These are phyloP conservation scores for Xylogone sp. DNA, from an alignment of 2,329 filamentous ascomycete genomes.

Conservation along the genomic window DNA sequence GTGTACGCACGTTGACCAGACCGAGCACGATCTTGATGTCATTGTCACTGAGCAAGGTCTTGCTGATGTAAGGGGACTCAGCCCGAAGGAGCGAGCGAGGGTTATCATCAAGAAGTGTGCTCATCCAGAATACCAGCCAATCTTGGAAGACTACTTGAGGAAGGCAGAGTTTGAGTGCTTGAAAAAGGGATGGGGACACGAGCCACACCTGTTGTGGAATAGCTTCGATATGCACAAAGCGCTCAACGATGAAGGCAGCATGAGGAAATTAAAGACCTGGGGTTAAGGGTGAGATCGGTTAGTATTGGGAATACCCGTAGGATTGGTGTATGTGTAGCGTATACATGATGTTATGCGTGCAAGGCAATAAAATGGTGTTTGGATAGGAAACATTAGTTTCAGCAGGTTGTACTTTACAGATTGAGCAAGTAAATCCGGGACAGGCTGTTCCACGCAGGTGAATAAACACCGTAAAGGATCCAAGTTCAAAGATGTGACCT, in stretches of 20 bases:
- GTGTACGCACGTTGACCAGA: constrained; percentile 90
- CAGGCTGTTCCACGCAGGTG: too few relatives aligned
- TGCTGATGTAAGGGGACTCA: constrained; percentile 79
- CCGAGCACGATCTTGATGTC: constrained; percentile 89
- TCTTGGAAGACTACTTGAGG: constrained; percentile 77
- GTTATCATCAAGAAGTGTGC: constrained; percentile 86
- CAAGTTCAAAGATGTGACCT: too few relatives aligned
- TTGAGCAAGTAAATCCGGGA: too few relatives aligned
- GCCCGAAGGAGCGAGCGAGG: constrained; percentile 73
- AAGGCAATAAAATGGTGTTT: too few relatives aligned
- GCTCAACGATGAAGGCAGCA: constrained; percentile 76
- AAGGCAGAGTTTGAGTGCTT: constrained; percentile 84
- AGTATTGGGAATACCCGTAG: not conserved
- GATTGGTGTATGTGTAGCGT: too few relatives aligned
- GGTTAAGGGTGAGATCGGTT: constrained; percentile 18
- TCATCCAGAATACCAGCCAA: constrained; percentile 80
- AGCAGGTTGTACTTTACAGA: too few relatives aligned
- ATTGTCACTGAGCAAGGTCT: constrained; percentile 73
- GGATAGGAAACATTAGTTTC: too few relatives aligned
- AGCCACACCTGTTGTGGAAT: constrained; percentile 84
- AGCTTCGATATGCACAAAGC: constrained; percentile 88
- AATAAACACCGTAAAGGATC: too few relatives aligned
- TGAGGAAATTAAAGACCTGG: constrained; percentile 46
- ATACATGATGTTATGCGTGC: too few relatives aligned
- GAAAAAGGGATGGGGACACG: constrained; percentile 82